Percentiles rank a stretch among this genome's conserved stretches.
These are phyloP conservation scores for Erodium chrysanthum DNA, from an alignment of 441 rosid genomes.

Conservation along the genomic window DNA sequence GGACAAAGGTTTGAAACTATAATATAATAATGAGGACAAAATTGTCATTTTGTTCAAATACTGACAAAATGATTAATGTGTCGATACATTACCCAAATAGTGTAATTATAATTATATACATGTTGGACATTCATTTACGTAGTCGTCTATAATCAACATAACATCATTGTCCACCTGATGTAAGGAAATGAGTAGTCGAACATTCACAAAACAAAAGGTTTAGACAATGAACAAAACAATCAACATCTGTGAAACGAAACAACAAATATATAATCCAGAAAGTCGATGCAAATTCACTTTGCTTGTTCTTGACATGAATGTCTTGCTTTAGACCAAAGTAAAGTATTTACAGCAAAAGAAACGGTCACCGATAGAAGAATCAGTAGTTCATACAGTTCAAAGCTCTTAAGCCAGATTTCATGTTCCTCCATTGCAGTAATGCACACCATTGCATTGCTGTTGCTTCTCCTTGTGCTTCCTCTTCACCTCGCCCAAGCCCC, in stretches of 20 bases:
- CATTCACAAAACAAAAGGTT: background rate
- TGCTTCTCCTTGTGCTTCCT: slow-evolving; percentile 24
- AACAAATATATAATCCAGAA: slow-evolving; percentile 30
- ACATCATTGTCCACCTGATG: no score
- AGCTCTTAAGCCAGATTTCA: slow-evolving; percentile 17
- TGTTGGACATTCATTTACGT: no score
- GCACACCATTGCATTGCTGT: slow-evolving; percentile 28
- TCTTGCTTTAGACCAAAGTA: slow-evolving; percentile 28
- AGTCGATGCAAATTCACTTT: slow-evolving; percentile 25
- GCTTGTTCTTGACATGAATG: slow-evolving; percentile 26
- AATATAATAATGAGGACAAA: no score
- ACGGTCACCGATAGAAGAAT: slow-evolving; percentile 19
- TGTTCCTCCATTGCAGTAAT: slow-evolving; percentile 41
- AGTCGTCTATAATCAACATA: no score
- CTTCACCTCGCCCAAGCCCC: slow-evolving; percentile 47
- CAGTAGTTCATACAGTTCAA: background rate
- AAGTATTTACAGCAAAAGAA: slow-evolving; percentile 33
- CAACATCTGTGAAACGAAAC: slow-evolving; percentile 19
- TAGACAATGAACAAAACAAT: background rate
- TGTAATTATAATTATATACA: no score
- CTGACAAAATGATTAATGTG: no score
- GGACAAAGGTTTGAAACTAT: no score
- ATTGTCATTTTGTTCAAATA: no score
- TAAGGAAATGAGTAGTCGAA: background rate
- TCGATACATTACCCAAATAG: no score